Evolutionary conservation across 805 yeast species (phyloP), one percentile per base, ranked within the genome.

Genomic region (Candida xiaguanensis): DNA sequence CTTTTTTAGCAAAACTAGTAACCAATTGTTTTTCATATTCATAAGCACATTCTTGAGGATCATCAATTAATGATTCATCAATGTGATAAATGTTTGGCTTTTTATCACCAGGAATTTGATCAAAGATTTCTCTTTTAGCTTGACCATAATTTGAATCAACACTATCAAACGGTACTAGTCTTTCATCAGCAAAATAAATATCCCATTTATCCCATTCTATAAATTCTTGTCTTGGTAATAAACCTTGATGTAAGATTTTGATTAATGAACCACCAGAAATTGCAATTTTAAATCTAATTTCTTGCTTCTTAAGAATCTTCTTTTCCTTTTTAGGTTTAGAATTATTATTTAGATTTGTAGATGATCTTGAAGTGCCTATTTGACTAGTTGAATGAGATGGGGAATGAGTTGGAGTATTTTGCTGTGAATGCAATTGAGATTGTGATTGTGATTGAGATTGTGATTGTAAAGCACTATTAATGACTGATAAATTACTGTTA

Each of bases 201-300:
- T 91, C 97, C 98, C 98, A 91, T 56, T 80, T 82, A 33, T 78
- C 82, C 97, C 97, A 91, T 50, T 80, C 82, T 17, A 93, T 80
- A 49, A 82, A 89, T 34, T 74, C 75, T 38, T 65, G 63, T 52
- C 95, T 73, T 28, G 77, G 73, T 41, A 91, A 62, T 44, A 93
- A 70, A 9, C 98, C 99, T 61, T 91, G 90, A 40, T 85, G 78
- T 37, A 93, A 70, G 30, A 91, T 95, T 44, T 82, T 81, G 42
- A 93, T 80, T 45, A 93, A 73, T 3, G 96, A 88, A 25, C 99
- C 99, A 42, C 98, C 99, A 37, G 90, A 78, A 13, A 93, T 70
- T 31, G 96, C 98, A 47, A 93, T 83, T 59, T 85, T 85, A 67
- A 93, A 93, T 38, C 96, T 68, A 41, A 76, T 73, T 44, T 81